Percentiles rank a stretch among this genome's conserved stretches.
Conservation (phyloP, 2,329 filamentous ascomycete genomes). For the Penicillium olsonii region DNA sequence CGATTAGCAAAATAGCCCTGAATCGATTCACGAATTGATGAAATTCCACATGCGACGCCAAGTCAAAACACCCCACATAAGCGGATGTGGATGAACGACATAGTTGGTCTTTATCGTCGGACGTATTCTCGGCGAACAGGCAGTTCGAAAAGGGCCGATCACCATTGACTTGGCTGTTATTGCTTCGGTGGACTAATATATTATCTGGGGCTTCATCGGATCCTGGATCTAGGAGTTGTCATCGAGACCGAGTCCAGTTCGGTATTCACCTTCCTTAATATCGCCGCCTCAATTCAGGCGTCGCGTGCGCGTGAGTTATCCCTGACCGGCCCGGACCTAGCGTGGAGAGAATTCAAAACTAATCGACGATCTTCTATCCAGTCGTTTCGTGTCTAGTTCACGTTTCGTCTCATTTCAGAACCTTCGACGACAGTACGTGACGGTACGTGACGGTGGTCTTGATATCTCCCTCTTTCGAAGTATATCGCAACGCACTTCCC, state of each 20-base stretch:
- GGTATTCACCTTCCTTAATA: background rate
- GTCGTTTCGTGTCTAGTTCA: constrained; percentile 5
- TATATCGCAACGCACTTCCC: background rate
- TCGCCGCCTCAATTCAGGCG: background rate
- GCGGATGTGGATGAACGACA: background rate
- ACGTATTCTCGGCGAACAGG: constrained; percentile 7
- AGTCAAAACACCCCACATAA: background rate
- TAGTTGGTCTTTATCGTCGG: constrained; percentile 4
- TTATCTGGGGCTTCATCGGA: background rate
- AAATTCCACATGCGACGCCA: background rate
- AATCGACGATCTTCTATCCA: constrained; percentile 1
- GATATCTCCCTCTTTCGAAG: background rate
- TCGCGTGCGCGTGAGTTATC: constrained; percentile 25
- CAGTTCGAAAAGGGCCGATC: background rate
- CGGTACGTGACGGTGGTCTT: background rate
- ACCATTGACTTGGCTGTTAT: background rate
- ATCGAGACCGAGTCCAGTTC: background rate
- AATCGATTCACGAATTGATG: background rate
- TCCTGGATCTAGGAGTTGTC: background rate
- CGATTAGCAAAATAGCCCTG: background rate
- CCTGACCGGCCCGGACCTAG: constrained; percentile 11
- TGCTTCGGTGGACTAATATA: background rate
- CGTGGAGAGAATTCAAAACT: constrained; percentile 3
- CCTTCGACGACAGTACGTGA: background rate
- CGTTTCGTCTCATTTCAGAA: background rate